Evolutionary conservation across 2,329 filamentous ascomycete genomes (phyloP), one percentile per base, ranked within the genome.

Genomic region (Dryadomyces sulphureus): DNA sequence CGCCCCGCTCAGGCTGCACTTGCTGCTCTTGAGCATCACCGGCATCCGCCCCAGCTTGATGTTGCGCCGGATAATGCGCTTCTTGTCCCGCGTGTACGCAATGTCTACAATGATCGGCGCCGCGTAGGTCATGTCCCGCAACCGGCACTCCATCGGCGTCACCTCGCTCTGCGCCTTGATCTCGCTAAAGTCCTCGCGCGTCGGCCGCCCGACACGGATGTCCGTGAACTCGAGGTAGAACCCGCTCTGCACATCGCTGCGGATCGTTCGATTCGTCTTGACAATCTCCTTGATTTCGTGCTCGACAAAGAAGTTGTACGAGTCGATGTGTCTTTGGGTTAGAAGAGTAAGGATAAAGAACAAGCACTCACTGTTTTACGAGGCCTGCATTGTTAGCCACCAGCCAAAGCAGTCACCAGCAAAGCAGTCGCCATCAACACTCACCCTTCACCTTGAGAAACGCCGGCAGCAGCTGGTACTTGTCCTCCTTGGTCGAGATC

Each of bases 231-330:
- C 86, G 55, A 96, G 80, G 70, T 84, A 94, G 61, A 96, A 96
- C 53, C 83, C 84, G 52, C 84, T 84, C 58, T 96, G 88, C 40
- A 92, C 84, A 68, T 96, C 90, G 63, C 89, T 94, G 54, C 84
- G 79, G 52, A 98, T 84, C 36, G 79, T 82, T 42, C 83, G 80
- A 61, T 95, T 96, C 44, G 90, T 85, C 60, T 86, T 81, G 54
- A 98, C 83, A 55, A 98, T 98, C 57, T 95, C 89, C 66, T 94
- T 94, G 62, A 98, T 80, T 60, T 96, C 89, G 47, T 93, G 84
- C 55, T 98, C 87, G 54, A 95, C 84, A 56, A 98, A 96, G 66
- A 92, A 94, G 66, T 98, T 95, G 72, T 93, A 98, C 21, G 92
- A 96, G 67, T 98, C 93, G 59, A 94, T 90, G 62, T 95, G 89